These are phyloP conservation scores for Austroboletus eburneus DNA, from an alignment of 768 basidiomycete genomes.

Conservation along the genomic window DNA sequence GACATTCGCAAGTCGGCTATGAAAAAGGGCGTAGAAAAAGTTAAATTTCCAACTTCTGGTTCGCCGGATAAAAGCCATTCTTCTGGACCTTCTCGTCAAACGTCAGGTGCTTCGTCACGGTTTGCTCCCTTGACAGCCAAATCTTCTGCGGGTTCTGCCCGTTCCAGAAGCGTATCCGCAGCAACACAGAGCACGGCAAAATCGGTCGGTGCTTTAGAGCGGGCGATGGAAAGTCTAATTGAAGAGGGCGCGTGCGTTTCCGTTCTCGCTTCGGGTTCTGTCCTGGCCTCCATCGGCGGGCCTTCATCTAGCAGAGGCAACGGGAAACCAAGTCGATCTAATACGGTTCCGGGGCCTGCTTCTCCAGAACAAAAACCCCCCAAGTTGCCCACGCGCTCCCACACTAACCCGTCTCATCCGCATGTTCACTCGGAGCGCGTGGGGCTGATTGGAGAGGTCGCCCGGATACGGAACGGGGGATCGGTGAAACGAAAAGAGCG, in stretches of 20 bases:
- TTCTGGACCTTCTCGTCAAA: slow-evolving; percentile 25
- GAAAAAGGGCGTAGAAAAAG: slow-evolving; percentile 16
- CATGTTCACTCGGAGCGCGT: slow-evolving; percentile 30
- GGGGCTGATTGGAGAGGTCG: slow-evolving; percentile 24
- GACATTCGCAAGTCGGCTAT: slow-evolving; percentile 20
- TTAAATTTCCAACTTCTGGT: slow-evolving; percentile 34
- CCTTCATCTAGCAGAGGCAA: slow-evolving; percentile 12
- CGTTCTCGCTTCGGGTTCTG: slow-evolving; percentile 32
- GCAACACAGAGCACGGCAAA: slow-evolving; percentile 26
- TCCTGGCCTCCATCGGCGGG: slow-evolving; percentile 28
- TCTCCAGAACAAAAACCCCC: slow-evolving; percentile 43
- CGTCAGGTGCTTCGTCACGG: slow-evolving; percentile 18
- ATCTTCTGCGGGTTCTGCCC: slow-evolving; percentile 9
- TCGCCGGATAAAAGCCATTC: slow-evolving; percentile 14
- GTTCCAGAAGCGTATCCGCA: slow-evolving; percentile 24
- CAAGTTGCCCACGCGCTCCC: slow-evolving; percentile 54
- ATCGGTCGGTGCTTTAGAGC: slow-evolving; percentile 40
- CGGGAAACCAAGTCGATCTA: slow-evolving; percentile 41
- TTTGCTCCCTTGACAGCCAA: slow-evolving; percentile 14
- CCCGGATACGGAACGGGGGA: slow-evolving; percentile 30
- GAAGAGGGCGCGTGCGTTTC: slow-evolving; percentile 39
- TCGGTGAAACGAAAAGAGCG: slow-evolving; percentile 34
- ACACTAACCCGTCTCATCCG: slow-evolving; percentile 44
- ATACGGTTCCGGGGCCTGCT: slow-evolving; percentile 46
- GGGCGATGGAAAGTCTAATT: slow-evolving; percentile 49